Conservation (phyloP, 2,329 filamentous ascomycete genomes). For the Trichoderma sp. region DNA sequence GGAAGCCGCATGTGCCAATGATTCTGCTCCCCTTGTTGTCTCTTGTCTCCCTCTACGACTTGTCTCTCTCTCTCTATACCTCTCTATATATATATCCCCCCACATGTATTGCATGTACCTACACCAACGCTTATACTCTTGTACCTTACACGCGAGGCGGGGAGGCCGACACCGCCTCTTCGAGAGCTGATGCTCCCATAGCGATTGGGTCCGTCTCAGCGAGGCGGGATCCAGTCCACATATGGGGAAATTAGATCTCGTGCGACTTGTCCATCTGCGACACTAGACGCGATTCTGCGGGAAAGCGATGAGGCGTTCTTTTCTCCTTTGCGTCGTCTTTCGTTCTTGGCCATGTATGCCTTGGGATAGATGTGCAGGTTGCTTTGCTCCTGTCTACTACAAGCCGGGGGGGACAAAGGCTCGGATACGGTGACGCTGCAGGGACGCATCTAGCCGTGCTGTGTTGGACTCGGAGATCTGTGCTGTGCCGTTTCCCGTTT, state of each 20-base stretch:
- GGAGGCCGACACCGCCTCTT: slow-evolving; percentile 24
- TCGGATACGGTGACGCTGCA: slow-evolving; percentile 2
- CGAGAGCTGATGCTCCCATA: slow-evolving; percentile 9
- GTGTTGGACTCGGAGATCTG: slow-evolving; percentile 25
- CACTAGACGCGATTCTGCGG: slow-evolving; percentile 25
- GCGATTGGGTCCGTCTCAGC: slow-evolving; percentile 28
- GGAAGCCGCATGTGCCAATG: slow-evolving; percentile 26
- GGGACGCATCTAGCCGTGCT: slow-evolving; percentile 24
- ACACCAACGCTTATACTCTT: slow-evolving; percentile 1
- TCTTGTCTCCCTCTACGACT: not conserved
- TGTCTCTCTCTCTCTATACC: not conserved
- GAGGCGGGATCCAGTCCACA: slow-evolving; percentile 11
- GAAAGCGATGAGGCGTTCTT: slow-evolving; percentile 15
- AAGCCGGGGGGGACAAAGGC: not conserved
- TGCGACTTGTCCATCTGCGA: slow-evolving; percentile 22
- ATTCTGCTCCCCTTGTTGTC: not conserved
- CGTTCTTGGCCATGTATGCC: not conserved
- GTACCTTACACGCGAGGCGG: slow-evolving; percentile 26
- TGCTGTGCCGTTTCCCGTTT: slow-evolving; percentile 11
- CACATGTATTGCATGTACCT: not conserved
- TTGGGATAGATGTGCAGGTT: too few relatives aligned
- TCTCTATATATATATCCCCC: not conserved
- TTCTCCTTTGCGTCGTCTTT: not conserved
- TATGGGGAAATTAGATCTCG: slow-evolving; percentile 27
- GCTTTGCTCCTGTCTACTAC: too few relatives aligned